Evolutionary conservation across 2,329 filamentous ascomycete genomes (phyloP), one percentile per base, ranked within the genome.

Genomic region (Pseudofabraea citricarpa): DNA sequence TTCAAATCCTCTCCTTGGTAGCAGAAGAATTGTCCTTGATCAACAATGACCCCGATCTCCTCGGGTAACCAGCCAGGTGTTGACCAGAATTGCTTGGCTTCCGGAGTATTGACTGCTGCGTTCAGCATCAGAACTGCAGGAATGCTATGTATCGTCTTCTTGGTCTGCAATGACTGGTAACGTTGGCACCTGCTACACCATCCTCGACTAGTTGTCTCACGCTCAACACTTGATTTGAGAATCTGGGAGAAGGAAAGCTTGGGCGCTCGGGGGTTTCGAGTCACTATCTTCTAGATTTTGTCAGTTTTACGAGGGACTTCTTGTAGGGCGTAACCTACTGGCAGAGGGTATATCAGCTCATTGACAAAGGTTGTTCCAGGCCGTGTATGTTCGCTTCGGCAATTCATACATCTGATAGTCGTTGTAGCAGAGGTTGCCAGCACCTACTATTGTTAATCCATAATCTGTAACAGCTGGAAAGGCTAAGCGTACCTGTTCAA

Each of bases 121-220:
- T 96, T 96, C 20, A 98, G 75, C 70, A 94, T 85, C 49, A 98
- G 65, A n/a, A 96, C 87, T 23, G 81, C 77, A 1, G 93, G 91
- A 47, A 95, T 77, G 31, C 77, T 82, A 53, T 88, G 84, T 3
- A 97, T 85, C 0, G 85, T 87, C 60, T 94, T 95, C 47, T 87
- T 78, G 16, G 89, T 94, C 9, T 84, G 80, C 41, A 97, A 80
- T 41, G 86, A 86, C 63, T 95, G 90, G 62, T 98, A 97, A 19
- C 89, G 79, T 53, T 90, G 86, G 61, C 94, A 98, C 58, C 85
- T 81, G 52, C 85, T 85, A 61, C 93, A 98, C 90, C 90, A 98
- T 6, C 93, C 93, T 56, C 91, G 82, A 35, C 87, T 90, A 36
- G 87, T 88, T 9, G 87, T 86, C 62, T 96, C 89, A 41, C 89